Evolutionary conservation across 2,329 filamentous ascomycete species (phyloP).

Genomic region (Penicillium glabrum): DNA sequence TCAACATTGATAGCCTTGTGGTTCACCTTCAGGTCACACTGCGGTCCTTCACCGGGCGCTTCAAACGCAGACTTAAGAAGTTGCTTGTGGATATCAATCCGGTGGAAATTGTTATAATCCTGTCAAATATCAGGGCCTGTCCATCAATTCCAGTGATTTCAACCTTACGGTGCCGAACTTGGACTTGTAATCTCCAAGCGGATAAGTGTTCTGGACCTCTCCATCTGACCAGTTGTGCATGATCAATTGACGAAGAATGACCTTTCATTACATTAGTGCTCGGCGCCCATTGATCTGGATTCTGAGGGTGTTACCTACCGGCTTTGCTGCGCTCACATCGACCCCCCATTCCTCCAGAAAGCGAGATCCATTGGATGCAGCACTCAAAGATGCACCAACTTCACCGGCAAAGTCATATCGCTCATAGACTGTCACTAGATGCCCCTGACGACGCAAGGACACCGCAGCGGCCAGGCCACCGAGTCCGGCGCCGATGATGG

Average conservation of each 20-base stretch:
- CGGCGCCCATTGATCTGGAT: not conserved
- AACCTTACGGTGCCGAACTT: conserved; percentile 20
- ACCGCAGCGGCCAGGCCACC: conserved; percentile 23
- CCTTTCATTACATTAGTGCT: conserved; percentile 1
- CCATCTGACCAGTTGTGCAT: conserved; percentile 32
- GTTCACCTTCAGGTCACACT: conserved; percentile 19
- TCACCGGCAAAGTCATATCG: conserved; percentile 25
- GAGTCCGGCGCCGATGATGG: conserved; percentile 28
- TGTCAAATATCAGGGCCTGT: not conserved
- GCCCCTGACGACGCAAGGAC: conserved; percentile 19
- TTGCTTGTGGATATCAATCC: conserved; percentile 27
- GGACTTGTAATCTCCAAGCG: conserved; percentile 28
- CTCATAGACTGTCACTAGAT: conserved; percentile 24
- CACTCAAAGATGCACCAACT: conserved; percentile 23
- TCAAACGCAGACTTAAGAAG: conserved; percentile 26
- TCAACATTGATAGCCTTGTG: conserved; percentile 20
- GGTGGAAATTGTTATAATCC: conserved; percentile 30
- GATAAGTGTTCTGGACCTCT: conserved; percentile 23
- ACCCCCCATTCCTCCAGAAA: conserved; percentile 26
- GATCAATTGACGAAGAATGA: conserved; percentile 31
- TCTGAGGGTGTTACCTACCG: conserved; percentile 4
- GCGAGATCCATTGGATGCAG: conserved; percentile 20
- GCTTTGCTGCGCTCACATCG: conserved; percentile 19
- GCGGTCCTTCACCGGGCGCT: conserved; percentile 16
- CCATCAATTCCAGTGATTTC: not conserved